These are phyloP conservation scores for Dovyalis caffra DNA, from an alignment of 345 rosid genomes.

Conservation along the genomic window DNA sequence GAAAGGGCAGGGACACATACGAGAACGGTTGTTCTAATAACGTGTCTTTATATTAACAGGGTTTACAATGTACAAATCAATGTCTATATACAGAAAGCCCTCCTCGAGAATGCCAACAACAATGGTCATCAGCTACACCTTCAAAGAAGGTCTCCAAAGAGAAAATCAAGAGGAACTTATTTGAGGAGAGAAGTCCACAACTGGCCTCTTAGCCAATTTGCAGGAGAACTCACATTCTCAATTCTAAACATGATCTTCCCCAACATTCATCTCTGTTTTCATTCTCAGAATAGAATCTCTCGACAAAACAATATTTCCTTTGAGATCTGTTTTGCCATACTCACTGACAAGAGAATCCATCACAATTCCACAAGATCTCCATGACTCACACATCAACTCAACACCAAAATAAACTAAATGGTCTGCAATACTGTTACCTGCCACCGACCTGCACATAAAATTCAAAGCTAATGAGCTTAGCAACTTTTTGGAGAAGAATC, in stretches of 20 bases:
- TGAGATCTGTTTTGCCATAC: slow-evolving; percentile 49
- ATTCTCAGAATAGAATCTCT: slow-evolving; percentile 33
- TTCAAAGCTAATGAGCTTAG: not conserved
- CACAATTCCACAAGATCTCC: slow-evolving; percentile 72
- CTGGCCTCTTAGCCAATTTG: not conserved
- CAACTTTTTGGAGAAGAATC: not conserved
- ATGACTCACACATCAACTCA: slow-evolving; percentile 47
- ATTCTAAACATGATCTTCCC: slow-evolving; percentile 9
- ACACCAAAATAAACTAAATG: slow-evolving; percentile 74
- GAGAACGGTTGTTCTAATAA: too few relatives aligned
- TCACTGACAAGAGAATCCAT: slow-evolving; percentile 40
- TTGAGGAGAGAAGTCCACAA: not conserved
- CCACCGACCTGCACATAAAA: slow-evolving; percentile 61
- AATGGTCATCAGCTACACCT: not conserved
- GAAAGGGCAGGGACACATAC: too few relatives aligned
- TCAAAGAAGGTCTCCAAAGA: not conserved
- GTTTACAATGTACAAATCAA: slow-evolving; percentile 3
- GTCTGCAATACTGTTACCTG: slow-evolving; percentile 69
- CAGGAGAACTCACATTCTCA: not conserved
- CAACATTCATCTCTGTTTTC: slow-evolving; percentile 19
- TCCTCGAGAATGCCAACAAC: not conserved
- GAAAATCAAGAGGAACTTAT: not conserved
- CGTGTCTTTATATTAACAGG: slow-evolving; percentile 2
- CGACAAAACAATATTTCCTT: slow-evolving; percentile 67
- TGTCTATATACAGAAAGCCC: slow-evolving; percentile 13